Base-by-base conservation (phyloP, 2,329 filamentous ascomycete species). In the Fusarium pininemorale region DNA sequence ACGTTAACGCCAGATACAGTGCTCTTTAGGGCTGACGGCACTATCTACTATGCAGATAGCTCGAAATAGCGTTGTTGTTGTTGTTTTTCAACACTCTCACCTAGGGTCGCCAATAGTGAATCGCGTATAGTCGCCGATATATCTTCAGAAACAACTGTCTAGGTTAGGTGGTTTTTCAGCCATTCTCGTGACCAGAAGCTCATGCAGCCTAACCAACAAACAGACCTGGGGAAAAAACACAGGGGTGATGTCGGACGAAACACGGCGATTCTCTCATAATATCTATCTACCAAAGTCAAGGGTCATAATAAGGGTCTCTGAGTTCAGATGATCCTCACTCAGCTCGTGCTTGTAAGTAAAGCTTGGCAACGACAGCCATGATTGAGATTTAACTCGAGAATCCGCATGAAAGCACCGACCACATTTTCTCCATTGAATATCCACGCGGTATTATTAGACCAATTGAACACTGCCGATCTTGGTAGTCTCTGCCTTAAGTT, bases 111-210 rank as follows among this genome's bases (percentile, higher is more conserved):
- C 76, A 78, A 78, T 77, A 16, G 61, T 53, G 28, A 51, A 51
- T 18, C 26, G 32, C 35, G 18, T 50, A 51, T 73, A 78, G 63
- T 78, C 75, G 74, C 75, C 64, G 26, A 18, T 58, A 60, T 30
- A 44, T 30, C 38, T 61, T 70, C 54, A 41, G 28, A 38, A 39
- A 50, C 51, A 60, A 28, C 35, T 48, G n/a, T 56, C 64, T 32
- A 55, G 32, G 48, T 65, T 47, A 42, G 53, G 41, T 45, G 37
- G n/a, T 16, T 50, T 44, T 28, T n/a, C 35, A 37, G 53, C 51
- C 45, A 66, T 55, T 69, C 72, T 75, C 63, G 72, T 73, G 72
- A 73, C 60, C 44, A 63, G 26, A 41, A 64, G 42, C 35, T 48
- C 48, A 57, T 74, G 68, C 68, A 62, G 45, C 42, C 53, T 28